Evolutionary conservation across 768 basidiomycete genomes (phyloP).

Genomic region (Lactarius sanguifluus): DNA sequence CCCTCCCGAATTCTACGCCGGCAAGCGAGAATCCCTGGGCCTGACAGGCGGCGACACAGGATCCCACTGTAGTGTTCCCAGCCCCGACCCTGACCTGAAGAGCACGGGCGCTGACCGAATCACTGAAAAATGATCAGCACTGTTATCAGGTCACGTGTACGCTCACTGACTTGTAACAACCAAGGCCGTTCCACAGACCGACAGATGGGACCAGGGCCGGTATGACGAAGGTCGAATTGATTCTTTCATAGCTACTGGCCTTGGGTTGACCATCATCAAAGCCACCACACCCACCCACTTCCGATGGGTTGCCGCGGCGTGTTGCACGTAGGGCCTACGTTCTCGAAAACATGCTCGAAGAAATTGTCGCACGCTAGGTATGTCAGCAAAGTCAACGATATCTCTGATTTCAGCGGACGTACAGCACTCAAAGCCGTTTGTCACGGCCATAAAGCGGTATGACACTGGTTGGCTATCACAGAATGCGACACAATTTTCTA

Average conservation of each 20-base stretch:
- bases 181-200: conserved; percentile 65
- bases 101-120: conserved; percentile 37
- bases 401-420: neutral
- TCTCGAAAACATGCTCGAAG: conserved; percentile 47
- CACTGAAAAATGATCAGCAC: conserved; percentile 30
- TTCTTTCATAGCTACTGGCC: conserved; percentile 58
- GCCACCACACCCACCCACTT: conserved; percentile 56
- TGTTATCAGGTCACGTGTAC: no score
- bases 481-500: conserved; percentile 47
- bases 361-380: conserved; percentile 12
- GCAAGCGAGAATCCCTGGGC: conserved; percentile 67
- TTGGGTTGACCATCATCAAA: conserved; percentile 39
- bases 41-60: conserved; percentile 66
- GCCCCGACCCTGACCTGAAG: conserved; percentile 37
- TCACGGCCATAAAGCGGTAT: conserved; percentile 65
- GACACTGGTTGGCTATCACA: conserved; percentile 39
- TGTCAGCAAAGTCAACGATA: neutral
- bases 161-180: conserved; percentile 63
- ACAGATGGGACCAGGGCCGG: conserved; percentile 53
- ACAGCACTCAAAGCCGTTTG: conserved; percentile 65
- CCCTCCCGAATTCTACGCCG: conserved; percentile 44
- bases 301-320: conserved; percentile 54
- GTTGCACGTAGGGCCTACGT: conserved; percentile 53
- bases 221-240: conserved; percentile 44
- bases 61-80: conserved; percentile 58